Evolutionary conservation across 2,329 filamentous ascomycete species (phyloP).

Genomic region (Fusarium sp.): DNA sequence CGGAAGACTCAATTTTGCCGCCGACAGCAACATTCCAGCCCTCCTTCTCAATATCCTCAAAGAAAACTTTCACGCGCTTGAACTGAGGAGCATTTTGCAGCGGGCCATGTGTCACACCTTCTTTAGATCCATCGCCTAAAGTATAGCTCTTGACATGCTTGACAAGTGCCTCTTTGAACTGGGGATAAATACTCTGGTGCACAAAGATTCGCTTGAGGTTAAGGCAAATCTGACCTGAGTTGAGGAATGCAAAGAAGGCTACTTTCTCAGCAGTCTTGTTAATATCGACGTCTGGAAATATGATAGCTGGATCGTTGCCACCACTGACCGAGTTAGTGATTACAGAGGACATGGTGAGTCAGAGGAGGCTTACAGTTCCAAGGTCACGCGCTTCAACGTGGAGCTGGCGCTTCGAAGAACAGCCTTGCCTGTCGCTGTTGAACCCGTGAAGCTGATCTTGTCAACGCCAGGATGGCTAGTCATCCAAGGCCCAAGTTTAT

Average conservation of each 20-base stretch:
- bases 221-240: conserved; percentile 55
- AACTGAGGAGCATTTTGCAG: conserved; percentile 73
- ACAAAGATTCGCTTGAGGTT: conserved; percentile 68
- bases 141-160: conserved; percentile 51
- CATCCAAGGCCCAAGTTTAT: conserved; percentile 66
- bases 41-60: conserved; percentile 61
- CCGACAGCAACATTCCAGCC: conserved; percentile 54
- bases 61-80: conserved; percentile 55
- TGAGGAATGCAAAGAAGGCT: conserved; percentile 56
- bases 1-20: conserved; percentile 23
- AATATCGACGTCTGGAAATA: conserved; percentile 66
- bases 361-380: conserved; percentile 57
- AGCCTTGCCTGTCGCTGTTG: conserved; percentile 66
- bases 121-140: conserved; percentile 55
- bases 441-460: conserved; percentile 73
- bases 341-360: fast-evolving
- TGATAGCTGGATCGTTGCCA: conserved; percentile 68
- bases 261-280: conserved; percentile 49
- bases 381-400: conserved; percentile 68
- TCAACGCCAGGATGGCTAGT: conserved; percentile 66
- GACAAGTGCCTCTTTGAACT: conserved; percentile 57
- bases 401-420: conserved; percentile 64
- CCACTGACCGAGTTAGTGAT: conserved; percentile 42
- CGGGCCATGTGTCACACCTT: conserved; percentile 59
- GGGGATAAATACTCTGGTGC: conserved; percentile 66